phyloP scores from a whole-genome alignment of 345 rosid species.

The Dovyalis caffra region DNA sequence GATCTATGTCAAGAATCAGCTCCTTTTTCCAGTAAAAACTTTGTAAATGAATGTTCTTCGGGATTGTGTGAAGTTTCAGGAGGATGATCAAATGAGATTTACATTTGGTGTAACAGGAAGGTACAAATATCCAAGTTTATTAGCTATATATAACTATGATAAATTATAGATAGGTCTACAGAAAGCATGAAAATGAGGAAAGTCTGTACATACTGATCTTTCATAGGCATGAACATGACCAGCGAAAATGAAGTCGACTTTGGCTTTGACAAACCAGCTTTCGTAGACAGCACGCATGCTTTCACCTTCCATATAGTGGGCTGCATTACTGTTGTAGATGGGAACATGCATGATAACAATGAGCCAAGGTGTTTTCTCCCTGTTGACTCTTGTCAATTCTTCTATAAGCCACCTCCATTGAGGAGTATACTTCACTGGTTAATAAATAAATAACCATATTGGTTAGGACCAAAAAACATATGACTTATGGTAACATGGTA shows the following conservation, averaged over 20 bases:
- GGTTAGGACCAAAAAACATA: not conserved
- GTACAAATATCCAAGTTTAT: no score
- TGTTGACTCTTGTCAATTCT: constrained; percentile 47
- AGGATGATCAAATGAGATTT: no score
- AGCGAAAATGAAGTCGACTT: constrained; percentile 51
- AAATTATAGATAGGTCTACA: not conserved
- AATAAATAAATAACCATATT: constrained; percentile 5
- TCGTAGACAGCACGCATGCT: constrained; percentile 53
- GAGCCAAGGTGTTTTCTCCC: constrained; percentile 61
- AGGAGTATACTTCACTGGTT: constrained; percentile 51
- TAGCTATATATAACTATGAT: no score
- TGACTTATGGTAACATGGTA: not conserved
- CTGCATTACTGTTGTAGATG: constrained; percentile 43
- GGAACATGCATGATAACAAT: constrained; percentile 56
- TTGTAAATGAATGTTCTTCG: no score
- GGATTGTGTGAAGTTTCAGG: no score
- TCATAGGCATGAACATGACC: constrained; percentile 69
- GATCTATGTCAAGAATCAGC: not conserved
- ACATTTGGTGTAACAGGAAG: no score
- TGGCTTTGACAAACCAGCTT: constrained; percentile 42
- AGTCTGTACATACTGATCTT: constrained; percentile 46
- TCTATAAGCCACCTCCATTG: constrained; percentile 52
- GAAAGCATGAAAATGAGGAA: not conserved
- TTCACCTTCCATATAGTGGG: constrained; percentile 61
- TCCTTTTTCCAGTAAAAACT: no score